Evolutionary conservation across 192 early-diverging fungal species (phyloP).

Genomic region (Rhizoclosmatium globosum): DNA sequence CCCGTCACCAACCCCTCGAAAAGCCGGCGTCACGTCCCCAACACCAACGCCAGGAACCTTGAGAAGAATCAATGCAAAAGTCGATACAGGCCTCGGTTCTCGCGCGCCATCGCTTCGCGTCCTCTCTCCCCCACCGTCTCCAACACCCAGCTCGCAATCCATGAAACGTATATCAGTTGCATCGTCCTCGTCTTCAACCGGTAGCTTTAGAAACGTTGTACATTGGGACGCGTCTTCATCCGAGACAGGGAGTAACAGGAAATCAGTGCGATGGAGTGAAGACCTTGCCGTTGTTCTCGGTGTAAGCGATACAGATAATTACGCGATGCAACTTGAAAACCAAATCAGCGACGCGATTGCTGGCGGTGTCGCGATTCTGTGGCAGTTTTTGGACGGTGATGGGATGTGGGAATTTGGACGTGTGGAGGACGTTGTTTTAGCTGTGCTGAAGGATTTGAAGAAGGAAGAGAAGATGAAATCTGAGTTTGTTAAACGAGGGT

Average conservation of each 20-base stretch:
- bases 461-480: background rate
- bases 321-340: background rate
- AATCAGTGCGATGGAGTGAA: slow-evolving; percentile 13
- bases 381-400: slow-evolving; percentile 10
- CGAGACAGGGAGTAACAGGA: background rate
- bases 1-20: background rate
- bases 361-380: background rate
- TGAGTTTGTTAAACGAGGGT: background rate
- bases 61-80: too few relatives aligned
- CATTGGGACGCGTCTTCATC: background rate
- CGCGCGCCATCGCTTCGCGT: background rate
- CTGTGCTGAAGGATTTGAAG: slow-evolving; percentile 14
- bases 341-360: background rate
- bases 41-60: too few relatives aligned
- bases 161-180: background rate
- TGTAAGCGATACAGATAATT: background rate
- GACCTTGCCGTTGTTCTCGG: slow-evolving; percentile 19
- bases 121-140: background rate
- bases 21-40: background rate
- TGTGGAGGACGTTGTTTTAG: slow-evolving; percentile 7
- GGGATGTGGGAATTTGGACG: background rate
- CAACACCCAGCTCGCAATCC: too few relatives aligned
- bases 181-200: background rate
- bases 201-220: background rate
- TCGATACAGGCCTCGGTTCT: too few relatives aligned